Base-by-base conservation (phyloP, 495 filamentous ascomycete species). In the Podospora fimiseda region DNA sequence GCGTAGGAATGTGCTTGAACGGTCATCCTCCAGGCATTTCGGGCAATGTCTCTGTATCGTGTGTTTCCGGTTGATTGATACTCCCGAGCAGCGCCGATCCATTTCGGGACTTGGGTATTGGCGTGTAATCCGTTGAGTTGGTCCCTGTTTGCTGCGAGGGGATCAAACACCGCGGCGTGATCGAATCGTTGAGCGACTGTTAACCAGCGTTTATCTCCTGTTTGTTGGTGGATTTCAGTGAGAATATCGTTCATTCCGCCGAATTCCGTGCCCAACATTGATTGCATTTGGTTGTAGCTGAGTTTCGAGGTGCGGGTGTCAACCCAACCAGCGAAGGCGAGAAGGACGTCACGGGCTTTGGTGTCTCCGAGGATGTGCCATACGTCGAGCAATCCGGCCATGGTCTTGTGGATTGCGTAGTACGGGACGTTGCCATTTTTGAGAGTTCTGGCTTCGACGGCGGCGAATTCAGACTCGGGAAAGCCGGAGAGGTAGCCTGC, bases 241-340 rank as follows among this genome's bases (percentile, higher is more conserved):
- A 72, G 47, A 20, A 70, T 62, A 13, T 69, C 69, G 52, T 64
- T 64, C 69, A 72, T 72, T 38, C 69, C 69, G 27, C 69, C 69
- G 36, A 66, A 69, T 51, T 72, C 69, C 8, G 68, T 70, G 13
- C 58, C 60, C 46, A 72, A 43, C 46, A 72, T 48, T 2, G 42
- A 44, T 49, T 72, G 69, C 69, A 72, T 72, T 52, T 62, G 60
- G n/a, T n/a, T 33, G 42, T 43, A 51, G 41, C 48, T 62, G 21
- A 72, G 56, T 46, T 56, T 55, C 15, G 42, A 37, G 2, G 69
- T 72, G 15, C 69, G 66, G 5, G 43, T 43, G 44, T 72, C 64
- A 1, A 72, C 69, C 69, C 69, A 72, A 1, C 56, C 58, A 9
- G 66, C 69, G 19, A 72, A 22, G 6, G 48, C 57, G 21, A 70